Conservation (phyloP, 345 rosid genomes). For the Salix koriyanagi region DNA sequence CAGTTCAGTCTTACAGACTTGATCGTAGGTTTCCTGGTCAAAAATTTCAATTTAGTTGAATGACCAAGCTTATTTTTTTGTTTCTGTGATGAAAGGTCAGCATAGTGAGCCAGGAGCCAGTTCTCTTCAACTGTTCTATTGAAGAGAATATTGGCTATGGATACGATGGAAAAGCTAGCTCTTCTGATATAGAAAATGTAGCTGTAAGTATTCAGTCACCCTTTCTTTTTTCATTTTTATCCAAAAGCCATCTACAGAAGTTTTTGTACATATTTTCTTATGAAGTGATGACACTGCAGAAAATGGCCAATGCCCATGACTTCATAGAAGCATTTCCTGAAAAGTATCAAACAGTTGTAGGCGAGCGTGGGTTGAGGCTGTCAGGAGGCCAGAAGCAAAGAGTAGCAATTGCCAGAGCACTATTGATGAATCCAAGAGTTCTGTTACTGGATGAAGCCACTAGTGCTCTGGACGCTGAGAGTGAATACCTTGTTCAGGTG, state of each 20-base stretch:
- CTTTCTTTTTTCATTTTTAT: not conserved
- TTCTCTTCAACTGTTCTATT: conserved; percentile 60
- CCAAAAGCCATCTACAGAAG: too few relatives aligned
- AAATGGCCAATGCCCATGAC: conserved; percentile 96
- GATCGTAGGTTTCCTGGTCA: not conserved
- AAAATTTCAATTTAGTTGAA: not conserved
- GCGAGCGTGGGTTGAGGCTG: conserved; percentile 89
- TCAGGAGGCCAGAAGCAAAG: conserved; percentile 98
- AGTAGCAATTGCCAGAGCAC: conserved; percentile 87
- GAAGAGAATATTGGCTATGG: conserved; percentile 74
- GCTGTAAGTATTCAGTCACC: conserved; percentile 49
- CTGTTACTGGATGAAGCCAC: conserved; percentile 91
- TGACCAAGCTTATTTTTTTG: not conserved
- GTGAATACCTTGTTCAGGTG: conserved; percentile 94
- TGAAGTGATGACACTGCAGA: conserved; percentile 39
- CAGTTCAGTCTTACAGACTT: too few relatives aligned
- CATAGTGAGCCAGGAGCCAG: conserved; percentile 97
- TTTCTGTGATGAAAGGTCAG: conserved; percentile 48
- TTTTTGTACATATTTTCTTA: not conserved
- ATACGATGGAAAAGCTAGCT: conserved; percentile 53
- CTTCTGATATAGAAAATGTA: conserved; percentile 54
- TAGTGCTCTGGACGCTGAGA: conserved; percentile 93
- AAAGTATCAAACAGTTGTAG: conserved; percentile 67
- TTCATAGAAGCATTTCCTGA: conserved; percentile 79
- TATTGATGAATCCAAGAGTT: conserved; percentile 82